Evolutionary conservation across 2,329 filamentous ascomycete genomes (phyloP), one percentile per base, ranked within the genome.

Genomic region (Colletotrichum shisoi): DNA sequence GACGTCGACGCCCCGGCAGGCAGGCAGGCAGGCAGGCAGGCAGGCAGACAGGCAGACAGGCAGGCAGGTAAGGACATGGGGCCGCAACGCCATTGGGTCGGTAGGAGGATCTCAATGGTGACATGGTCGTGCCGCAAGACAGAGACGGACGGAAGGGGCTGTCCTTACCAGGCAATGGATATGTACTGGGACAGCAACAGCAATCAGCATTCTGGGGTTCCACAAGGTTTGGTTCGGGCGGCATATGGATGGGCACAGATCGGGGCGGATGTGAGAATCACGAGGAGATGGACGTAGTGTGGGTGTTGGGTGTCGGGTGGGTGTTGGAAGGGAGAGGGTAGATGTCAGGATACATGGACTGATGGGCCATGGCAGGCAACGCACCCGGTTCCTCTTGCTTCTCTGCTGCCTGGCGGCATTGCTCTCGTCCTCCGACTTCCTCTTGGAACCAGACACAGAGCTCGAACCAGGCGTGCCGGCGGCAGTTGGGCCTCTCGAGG

Each of bases 351-450:
- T 39, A 48, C 9, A 45, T 39, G 48, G 15, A 21, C 45, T 31
- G 27, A 37, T 40, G 52, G 39, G 27, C 27, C 46, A 57, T 62
- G 27, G 1, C 27, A 48, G 40, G 64, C 53, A 52, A 82, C 82
- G 77, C 71, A 86, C 84, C 74, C 86, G 78, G 70, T 88, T 88
- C 67, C 86, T 82, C 74, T 88, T 88, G 75, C 84, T 87, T 71
- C 85, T 78, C 75, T 85, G 85, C 77, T 85, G 83, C 74, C 83
- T 85, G 19, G 75, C 72, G 15, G 71, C 67, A 19, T 70, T 71
- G 0, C 77, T 80, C 45, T 83, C 82, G 44, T 81, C 80, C 11
- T 79, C 74, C 17, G 77, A 77, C 74, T 77, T 78, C 42, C 78
- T 74, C 73, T 80, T 80, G 37, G 68, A 57, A 48, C 70, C 62